Evolutionary conservation across 805 yeast species (phyloP).

Genomic region (Saccharomyces jurei): DNA sequence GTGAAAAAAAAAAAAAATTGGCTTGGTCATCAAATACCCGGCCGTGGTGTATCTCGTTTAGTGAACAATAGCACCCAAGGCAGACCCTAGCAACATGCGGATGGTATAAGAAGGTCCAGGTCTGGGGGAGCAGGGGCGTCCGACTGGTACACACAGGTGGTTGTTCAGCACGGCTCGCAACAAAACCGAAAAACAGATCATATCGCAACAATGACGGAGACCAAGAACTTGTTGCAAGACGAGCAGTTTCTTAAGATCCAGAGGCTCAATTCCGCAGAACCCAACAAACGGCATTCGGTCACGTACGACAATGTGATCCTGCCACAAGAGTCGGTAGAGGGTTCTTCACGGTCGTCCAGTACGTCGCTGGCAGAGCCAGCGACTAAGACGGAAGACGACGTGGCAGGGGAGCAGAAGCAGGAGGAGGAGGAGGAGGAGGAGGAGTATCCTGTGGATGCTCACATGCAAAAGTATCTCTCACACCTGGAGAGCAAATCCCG

Average conservation of each 20-base stretch:
- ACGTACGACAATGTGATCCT: constrained; percentile 3
- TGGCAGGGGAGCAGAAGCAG: background rate
- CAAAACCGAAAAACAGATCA: background rate
- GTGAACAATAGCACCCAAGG: constrained; percentile 2
- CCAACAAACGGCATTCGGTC: constrained; percentile 7
- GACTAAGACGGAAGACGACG: background rate
- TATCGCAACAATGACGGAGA: background rate
- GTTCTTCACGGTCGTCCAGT: background rate
- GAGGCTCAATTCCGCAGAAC: constrained; percentile 17
- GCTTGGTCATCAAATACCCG: background rate
- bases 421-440: background rate
- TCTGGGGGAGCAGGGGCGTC: constrained; percentile 7
- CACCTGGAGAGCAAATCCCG: background rate
- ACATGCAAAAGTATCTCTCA: background rate
- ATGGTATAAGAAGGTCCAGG: background rate
- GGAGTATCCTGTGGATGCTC: background rate
- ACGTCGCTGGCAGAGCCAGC: background rate
- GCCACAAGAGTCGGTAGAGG: background rate
- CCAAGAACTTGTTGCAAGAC: constrained; percentile 18
- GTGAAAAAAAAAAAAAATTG: background rate
- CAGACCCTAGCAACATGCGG: constrained; percentile 8
- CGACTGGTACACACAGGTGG: background rate
- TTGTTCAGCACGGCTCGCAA: background rate
- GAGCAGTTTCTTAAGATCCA: constrained; percentile 21
- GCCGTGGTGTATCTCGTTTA: background rate